Evolutionary conservation across 306 rosid species (phyloP).

Genomic region (Styphnolobium japonicum): DNA sequence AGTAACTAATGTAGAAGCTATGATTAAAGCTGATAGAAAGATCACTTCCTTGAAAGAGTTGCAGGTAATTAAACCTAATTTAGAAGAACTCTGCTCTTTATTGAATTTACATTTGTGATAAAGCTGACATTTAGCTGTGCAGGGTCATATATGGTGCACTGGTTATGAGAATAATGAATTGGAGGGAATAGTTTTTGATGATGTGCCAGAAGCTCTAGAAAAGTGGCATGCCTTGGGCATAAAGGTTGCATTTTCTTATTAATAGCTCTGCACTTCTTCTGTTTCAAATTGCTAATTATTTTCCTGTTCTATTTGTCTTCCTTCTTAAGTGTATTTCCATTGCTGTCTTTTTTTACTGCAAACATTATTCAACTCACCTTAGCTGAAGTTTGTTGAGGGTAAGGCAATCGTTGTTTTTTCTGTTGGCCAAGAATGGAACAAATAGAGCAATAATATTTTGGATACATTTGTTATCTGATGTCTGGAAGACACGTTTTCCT

Average conservation of each 20-base stretch:
- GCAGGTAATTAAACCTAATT: conserved; percentile 42
- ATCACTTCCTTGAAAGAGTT: conserved; percentile 65
- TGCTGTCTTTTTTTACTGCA: background rate
- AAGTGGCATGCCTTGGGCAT: conserved; percentile 78
- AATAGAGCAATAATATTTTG: background rate
- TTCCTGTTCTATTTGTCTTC: background rate
- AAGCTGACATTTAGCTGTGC: conserved; percentile 21
- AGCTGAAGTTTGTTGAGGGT: background rate
- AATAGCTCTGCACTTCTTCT: background rate
- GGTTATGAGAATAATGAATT: conserved; percentile 83
- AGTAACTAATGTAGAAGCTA: conserved; percentile 59
- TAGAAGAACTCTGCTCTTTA: background rate
- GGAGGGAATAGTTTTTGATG: conserved; percentile 82
- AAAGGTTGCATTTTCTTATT: conserved; percentile 56
- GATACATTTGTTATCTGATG: conserved; percentile 8
- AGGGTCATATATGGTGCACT: conserved; percentile 92
- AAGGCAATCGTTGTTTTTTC: background rate
- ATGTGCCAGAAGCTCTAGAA: conserved; percentile 85
- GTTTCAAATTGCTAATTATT: background rate
- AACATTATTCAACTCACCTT: background rate
- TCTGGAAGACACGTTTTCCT: conserved; percentile 15
- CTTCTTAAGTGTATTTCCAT: background rate
- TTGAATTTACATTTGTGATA: background rate
- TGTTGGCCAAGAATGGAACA: conserved; percentile 15
- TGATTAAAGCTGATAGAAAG: conserved; percentile 76